Conservation (phyloP, 441 rosid species). For the Pelargonium australe region DNA sequence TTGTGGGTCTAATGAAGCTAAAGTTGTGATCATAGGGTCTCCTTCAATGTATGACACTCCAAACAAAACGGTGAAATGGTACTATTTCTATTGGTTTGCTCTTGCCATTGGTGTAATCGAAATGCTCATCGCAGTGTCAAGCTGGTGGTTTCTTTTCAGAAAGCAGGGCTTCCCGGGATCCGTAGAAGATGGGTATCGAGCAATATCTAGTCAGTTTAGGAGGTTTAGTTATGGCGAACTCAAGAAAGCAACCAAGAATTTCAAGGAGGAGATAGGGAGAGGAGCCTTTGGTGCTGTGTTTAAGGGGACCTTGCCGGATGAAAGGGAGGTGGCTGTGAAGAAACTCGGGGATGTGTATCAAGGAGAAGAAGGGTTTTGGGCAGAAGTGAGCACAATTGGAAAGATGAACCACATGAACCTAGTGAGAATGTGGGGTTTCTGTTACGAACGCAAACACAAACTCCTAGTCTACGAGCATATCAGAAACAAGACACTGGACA, state of each 20-base stretch:
- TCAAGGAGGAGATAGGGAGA: not conserved
- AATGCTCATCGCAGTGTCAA: conserved; percentile 20
- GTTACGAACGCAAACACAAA: not conserved
- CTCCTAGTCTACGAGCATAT: not conserved
- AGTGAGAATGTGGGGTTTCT: not conserved
- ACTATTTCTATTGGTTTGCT: conserved; percentile 38
- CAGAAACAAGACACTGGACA: not conserved
- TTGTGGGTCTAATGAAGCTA: conserved; percentile 9
- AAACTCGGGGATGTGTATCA: not conserved
- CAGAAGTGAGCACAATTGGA: conserved; percentile 2
- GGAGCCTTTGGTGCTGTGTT: not conserved
- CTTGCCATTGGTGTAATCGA: conserved; percentile 33
- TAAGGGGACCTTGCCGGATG: not conserved
- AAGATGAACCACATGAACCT: conserved; percentile 3
- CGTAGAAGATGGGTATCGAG: conserved; percentile 20
- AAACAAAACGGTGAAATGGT: conserved; percentile 30
- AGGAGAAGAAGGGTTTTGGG: conserved; percentile 3
- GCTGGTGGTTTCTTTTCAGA: conserved; percentile 31
- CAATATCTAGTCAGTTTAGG: not conserved
- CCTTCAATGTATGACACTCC: conserved; percentile 21
- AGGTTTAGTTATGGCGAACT: not conserved
- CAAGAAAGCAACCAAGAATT: not conserved
- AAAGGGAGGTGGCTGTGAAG: not conserved
- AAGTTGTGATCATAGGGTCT: conserved; percentile 3
- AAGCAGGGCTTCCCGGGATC: conserved; percentile 15